A percentile compares a stretch with the other conserved stretches of the same genome.
Evolutionary conservation across 495 filamentous ascomycete genomes (phyloP).

Genomic region (Usnea hakonensis): DNA sequence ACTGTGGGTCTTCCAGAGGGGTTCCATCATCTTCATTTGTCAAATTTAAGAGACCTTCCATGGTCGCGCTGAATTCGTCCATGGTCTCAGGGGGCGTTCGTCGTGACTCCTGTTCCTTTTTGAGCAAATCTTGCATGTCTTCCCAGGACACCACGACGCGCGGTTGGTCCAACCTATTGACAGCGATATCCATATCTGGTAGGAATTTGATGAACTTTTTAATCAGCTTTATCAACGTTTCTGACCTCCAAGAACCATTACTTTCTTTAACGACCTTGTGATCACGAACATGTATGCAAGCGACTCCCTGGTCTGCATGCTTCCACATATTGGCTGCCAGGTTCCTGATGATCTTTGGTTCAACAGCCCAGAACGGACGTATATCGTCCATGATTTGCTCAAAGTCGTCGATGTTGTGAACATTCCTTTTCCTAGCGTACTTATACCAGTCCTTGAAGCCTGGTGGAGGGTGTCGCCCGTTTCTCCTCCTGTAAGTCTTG

Average conservation of each 20-base stretch:
- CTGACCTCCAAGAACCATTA: conserved; percentile 55
- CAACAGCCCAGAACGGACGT: conserved; percentile 61
- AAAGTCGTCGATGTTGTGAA: conserved; percentile 62
- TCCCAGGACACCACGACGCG: conserved; percentile 60
- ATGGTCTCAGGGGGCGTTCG: conserved; percentile 31
- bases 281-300: conserved; percentile 48
- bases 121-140: conserved; percentile 49
- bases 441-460: conserved; percentile 64
- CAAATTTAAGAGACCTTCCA: conserved; percentile 26
- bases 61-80: conserved; percentile 31
- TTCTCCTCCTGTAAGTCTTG: conserved; percentile 49
- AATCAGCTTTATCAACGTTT: conserved; percentile 53
- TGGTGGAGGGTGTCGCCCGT: conserved; percentile 66
- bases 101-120: conserved; percentile 43
- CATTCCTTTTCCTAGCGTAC: conserved; percentile 52
- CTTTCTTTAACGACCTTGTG: conserved; percentile 46
- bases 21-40: conserved; percentile 22
- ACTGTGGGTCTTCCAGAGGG: conserved; percentile 22
- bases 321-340: conserved; percentile 36
- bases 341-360: conserved; percentile 47
- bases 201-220: conserved; percentile 49
- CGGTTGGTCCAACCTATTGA: conserved; percentile 65
- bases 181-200: conserved; percentile 64
- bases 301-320: conserved; percentile 47
- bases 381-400: conserved; percentile 66